phyloP scores from a whole-genome alignment of 352 stramenopile genomes.

The Phytophthora pinifolia region DNA sequence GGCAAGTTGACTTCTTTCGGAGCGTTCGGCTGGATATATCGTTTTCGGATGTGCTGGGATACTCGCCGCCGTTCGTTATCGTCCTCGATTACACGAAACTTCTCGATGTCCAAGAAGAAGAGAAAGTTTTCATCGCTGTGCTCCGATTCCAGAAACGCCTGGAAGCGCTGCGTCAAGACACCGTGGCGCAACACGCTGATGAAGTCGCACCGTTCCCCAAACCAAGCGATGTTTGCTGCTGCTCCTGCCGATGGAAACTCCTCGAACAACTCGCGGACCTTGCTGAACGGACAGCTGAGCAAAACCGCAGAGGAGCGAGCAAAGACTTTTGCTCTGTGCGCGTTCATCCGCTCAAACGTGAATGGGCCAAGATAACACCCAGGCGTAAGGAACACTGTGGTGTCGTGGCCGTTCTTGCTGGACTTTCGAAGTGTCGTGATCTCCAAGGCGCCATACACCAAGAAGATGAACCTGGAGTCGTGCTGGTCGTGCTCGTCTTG shows the following conservation, averaged over 20 bases:
- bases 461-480: constrained; percentile 49
- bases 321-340: constrained; percentile 44
- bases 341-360: constrained; percentile 66
- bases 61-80: constrained; percentile 31
- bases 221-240: constrained; percentile 77
- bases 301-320: constrained; percentile 57
- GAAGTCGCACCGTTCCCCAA: constrained; percentile 66
- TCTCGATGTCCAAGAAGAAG: constrained; percentile 72
- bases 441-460: constrained; percentile 74
- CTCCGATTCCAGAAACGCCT: constrained; percentile 66
- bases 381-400: constrained; percentile 60
- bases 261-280: constrained; percentile 47
- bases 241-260: constrained; percentile 60
- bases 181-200: constrained; percentile 60
- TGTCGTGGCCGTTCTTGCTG: constrained; percentile 29
- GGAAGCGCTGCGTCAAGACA: constrained; percentile 58
- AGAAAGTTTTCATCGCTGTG: constrained; percentile 82
- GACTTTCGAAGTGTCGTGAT: constrained; percentile 40
- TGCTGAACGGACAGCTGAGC: constrained; percentile 51
- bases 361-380: constrained; percentile 76
- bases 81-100: constrained; percentile 34
- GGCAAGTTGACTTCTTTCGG: constrained; percentile 78
- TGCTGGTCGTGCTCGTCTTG: constrained; percentile 38
- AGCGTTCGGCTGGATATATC: constrained; percentile 58
- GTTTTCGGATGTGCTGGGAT: constrained; percentile 45